phyloP scores from a whole-genome alignment of 1,284 basidiomycete genomes.

The Xerocomus minutiporus region DNA sequence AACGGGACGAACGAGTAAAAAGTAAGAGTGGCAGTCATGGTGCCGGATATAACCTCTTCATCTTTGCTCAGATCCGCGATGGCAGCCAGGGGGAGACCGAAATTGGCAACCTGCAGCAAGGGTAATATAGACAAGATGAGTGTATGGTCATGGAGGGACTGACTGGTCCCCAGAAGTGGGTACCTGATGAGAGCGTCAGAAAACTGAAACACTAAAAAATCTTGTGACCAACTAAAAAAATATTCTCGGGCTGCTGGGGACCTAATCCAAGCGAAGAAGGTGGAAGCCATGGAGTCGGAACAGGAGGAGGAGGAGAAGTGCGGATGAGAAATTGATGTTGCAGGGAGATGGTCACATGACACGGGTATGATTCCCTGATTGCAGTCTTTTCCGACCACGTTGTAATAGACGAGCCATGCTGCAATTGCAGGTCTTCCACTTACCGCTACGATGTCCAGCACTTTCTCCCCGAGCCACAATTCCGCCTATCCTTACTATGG shows the following conservation, averaged over 20 bases:
- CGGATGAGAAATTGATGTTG: not conserved
- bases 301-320: not conserved
- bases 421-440: not conserved
- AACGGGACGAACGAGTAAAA: conserved; percentile 80
- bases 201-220: not conserved
- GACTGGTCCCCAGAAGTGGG: conserved; percentile 95
- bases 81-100: conserved; percentile 92
- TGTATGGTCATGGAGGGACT: conserved; percentile 34
- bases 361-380: not conserved
- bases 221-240: conserved; percentile 77
- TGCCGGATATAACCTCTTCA: conserved; percentile 91
- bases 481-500: conserved; percentile 33
- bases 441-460: conserved; percentile 22
- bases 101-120: conserved; percentile 79
- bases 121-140: conserved; percentile 16
- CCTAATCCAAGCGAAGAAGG: conserved; percentile 80
- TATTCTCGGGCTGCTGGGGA: conserved; percentile 88
- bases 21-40: conserved; percentile 89
- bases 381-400: conserved; percentile 1
- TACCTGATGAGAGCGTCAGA: conserved; percentile 50
- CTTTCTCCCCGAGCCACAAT: conserved; percentile 19
- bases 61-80: conserved; percentile 86
- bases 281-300: conserved; percentile 60
- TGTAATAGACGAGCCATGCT: conserved; percentile 19
- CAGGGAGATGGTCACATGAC: not conserved